Base-by-base conservation (phyloP, 768 basidiomycete species). In the Zangia roseola region DNA sequence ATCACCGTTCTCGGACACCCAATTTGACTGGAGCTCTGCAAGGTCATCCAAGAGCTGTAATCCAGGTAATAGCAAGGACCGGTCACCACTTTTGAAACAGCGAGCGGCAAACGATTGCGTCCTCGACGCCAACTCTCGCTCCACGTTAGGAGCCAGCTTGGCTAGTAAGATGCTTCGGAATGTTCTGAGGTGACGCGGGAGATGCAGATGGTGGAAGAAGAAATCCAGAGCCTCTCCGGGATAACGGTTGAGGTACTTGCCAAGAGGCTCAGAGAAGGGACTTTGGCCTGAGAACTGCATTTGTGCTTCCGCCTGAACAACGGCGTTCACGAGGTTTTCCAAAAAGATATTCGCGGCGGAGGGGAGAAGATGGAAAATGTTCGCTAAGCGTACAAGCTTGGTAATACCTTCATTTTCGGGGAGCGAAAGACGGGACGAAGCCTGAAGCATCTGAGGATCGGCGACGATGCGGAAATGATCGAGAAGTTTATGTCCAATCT, bases 291-390 rank as follows among this genome's bases (percentile, higher is more conserved):
- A 92, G 62, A 93, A 95, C 58, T 94, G 90, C 74, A 99, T 84
- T 50, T 86, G 82, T 0, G 88, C 80, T 68, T 99, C 97, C 4
- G 92, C 93, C 59, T 94, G 88, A 25, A 97, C 94, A 44, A 97
- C 83, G 10, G 84, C 76, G 51, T 86, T 87, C 53, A 93, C 83
- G n/a, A 98, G 80, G 41, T 82, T 82, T 57, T 91, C 84, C 31
- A 99, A 77, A 71, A 94, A 99, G 38, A 89, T 86, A 55, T 91
- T 91, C 38, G 97, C 95, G 0, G 94, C 86, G 7, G 89, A 87
- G 2, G 97, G 97, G 10, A 99, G 77, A 5, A 98, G 83, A 61
- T 97, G 94, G 73, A 99, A 98, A 50, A 99, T 93, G 61, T 98
- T 95, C 46, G 94, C 89, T 47, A 99, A 75, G n/a, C 89, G 85